Evolutionary conservation across 2,329 filamentous ascomycete species (phyloP).

Genomic region (Cephalotrichum gorgonifer): DNA sequence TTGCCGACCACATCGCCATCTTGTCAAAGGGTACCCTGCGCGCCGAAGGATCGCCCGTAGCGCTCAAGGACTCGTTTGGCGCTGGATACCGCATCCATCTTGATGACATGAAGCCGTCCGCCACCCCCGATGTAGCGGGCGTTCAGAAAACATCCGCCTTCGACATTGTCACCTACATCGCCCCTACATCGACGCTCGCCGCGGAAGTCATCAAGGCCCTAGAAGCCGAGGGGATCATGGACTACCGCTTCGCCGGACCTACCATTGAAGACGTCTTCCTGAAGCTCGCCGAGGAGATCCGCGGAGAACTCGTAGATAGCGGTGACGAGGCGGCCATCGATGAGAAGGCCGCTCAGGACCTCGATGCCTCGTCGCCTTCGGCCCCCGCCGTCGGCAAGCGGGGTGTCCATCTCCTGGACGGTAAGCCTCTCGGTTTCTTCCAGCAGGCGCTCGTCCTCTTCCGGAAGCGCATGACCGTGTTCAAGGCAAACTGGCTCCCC

Average conservation of each 20-base stretch:
- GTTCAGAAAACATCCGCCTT: constrained; percentile 49
- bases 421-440: constrained; percentile 56
- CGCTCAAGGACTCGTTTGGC: constrained; percentile 71
- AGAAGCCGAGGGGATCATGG: constrained; percentile 54
- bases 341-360: constrained; percentile 11
- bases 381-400: constrained; percentile 15
- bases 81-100: constrained; percentile 78
- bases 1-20: constrained; percentile 82
- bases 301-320: background rate
- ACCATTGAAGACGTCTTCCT: constrained; percentile 92
- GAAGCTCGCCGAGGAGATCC: constrained; percentile 69
- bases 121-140: constrained; percentile 40
- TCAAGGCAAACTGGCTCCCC: constrained; percentile 69
- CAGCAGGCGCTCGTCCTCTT: constrained; percentile 67
- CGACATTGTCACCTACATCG: constrained; percentile 64
- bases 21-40: constrained; percentile 76
- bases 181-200: constrained; percentile 59
- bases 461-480: constrained; percentile 64
- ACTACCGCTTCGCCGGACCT: constrained; percentile 80
- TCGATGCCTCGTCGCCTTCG: constrained; percentile 10
- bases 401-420: constrained; percentile 51
- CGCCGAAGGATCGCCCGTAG: constrained; percentile 74
- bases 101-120: constrained; percentile 23
- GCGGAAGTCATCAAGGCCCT: constrained; percentile 61
- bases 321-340: constrained; percentile 30